A percentile compares a stretch with the other conserved stretches of the same genome.
Evolutionary conservation across 2,329 filamentous ascomycete genomes (phyloP).

Genomic region (Fusarium pseudograminearum): DNA sequence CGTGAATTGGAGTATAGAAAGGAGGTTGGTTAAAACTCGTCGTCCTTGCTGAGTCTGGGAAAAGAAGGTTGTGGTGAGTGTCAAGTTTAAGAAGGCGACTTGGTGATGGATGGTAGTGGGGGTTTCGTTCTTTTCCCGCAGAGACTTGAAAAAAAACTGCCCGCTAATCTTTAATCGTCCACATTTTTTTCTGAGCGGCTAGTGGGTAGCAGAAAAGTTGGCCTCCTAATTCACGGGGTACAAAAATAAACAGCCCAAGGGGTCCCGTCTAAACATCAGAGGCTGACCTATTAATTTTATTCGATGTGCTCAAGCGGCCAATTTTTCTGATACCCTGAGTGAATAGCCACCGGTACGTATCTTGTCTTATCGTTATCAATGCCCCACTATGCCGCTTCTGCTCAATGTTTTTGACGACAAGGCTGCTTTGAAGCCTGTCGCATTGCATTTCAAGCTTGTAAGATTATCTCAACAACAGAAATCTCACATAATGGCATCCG

Average conservation of each 20-base stretch:
- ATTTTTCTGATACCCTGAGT: not conserved
- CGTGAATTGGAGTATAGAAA: conserved; percentile 7
- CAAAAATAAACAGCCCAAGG: not conserved
- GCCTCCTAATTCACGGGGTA: no score
- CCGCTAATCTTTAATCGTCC: conserved; percentile 43
- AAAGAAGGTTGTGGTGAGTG: conserved; percentile 28
- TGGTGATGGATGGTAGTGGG: conserved; percentile 44
- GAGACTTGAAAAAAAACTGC: conserved; percentile 46
- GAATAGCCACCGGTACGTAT: conserved; percentile 33
- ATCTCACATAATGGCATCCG: conserved; percentile 63
- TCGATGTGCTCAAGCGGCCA: not conserved
- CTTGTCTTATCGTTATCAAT: conserved; percentile 33
- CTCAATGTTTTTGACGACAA: conserved; percentile 29
- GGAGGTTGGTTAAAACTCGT: conserved; percentile 23
- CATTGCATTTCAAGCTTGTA: conserved; percentile 27
- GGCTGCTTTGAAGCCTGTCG: conserved; percentile 26
- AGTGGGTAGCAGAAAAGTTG: not conserved
- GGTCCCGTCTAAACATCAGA: not conserved
- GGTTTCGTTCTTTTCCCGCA: conserved; percentile 45
- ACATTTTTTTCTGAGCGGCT: conserved; percentile 39
- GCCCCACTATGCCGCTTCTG: conserved; percentile 26
- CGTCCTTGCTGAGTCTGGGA: conserved; percentile 22
- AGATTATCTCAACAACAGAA: conserved; percentile 7
- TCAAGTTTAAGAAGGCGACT: conserved; percentile 40
- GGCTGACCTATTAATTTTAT: not conserved